phyloP scores from a whole-genome alignment of 2,329 filamentous ascomycete species.

The Penicillium sp. region DNA sequence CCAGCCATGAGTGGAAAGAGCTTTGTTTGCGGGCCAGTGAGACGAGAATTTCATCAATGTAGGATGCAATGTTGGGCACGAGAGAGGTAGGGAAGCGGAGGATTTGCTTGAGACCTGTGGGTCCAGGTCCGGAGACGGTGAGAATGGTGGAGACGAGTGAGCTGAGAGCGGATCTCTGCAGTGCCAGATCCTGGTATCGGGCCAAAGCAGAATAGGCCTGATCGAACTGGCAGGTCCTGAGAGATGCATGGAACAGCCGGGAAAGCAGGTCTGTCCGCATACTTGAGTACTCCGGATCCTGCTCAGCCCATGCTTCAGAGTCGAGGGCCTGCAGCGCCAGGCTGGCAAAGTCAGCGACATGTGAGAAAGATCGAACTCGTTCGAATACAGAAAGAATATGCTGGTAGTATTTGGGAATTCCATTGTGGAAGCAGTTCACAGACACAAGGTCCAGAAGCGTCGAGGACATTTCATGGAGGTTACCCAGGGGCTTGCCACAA shows the following conservation, averaged over 20 bases:
- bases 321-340: constrained; percentile 67
- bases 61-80: constrained; percentile 66
- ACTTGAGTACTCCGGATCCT: constrained; percentile 37
- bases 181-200: constrained; percentile 67
- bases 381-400: constrained; percentile 85
- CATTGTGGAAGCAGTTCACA: constrained; percentile 66
- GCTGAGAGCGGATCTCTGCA: constrained; percentile 71
- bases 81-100: constrained; percentile 70
- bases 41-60: constrained; percentile 76
- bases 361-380: constrained; percentile 71
- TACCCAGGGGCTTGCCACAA: constrained; percentile 45
- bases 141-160: constrained; percentile 59
- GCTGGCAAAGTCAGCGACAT: constrained; percentile 79
- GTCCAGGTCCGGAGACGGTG: constrained; percentile 40
- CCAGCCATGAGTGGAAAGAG: constrained; percentile 54
- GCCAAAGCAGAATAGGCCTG: constrained; percentile 78
- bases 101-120: constrained; percentile 56
- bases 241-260: constrained; percentile 78
- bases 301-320: constrained; percentile 32
- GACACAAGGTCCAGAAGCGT: constrained; percentile 76
- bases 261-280: constrained; percentile 72
- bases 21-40: constrained; percentile 69
- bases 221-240: constrained; percentile 77
- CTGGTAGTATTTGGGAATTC: constrained; percentile 79
- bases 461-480: constrained; percentile 48